Conservation (phyloP, 2,329 filamentous ascomycete genomes). For the Penicillium glabrum region DNA sequence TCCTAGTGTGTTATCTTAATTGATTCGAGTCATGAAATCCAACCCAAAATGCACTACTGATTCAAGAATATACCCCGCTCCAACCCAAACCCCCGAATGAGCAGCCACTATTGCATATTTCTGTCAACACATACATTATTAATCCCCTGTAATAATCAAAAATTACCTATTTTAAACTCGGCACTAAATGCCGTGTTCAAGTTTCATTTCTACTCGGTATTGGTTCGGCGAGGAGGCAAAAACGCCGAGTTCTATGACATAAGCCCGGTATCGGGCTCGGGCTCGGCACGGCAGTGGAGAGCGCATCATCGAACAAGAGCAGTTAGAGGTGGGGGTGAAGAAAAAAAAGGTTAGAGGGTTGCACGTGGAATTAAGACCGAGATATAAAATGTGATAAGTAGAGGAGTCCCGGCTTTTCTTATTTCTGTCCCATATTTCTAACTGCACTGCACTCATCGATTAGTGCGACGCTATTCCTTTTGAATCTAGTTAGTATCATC, state of each 20-base stretch:
- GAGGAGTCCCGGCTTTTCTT: background rate
- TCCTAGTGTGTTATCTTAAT: background rate
- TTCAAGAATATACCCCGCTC: background rate
- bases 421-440: background rate
- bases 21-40: background rate
- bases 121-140: background rate
- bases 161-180: background rate
- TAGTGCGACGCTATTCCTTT: background rate
- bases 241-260: slow-evolving; percentile 14
- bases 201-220: background rate
- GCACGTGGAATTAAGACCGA: slow-evolving; percentile 1
- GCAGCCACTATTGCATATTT: background rate
- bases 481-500: background rate
- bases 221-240: slow-evolving; percentile 6
- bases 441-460: too few relatives aligned
- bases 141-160: too few relatives aligned
- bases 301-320: slow-evolving; percentile 13
- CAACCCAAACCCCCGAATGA: background rate
- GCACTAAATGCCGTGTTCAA: background rate
- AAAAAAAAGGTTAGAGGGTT: slow-evolving; percentile 5
- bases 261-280: slow-evolving; percentile 19
- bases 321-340: slow-evolving; percentile 11
- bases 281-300: slow-evolving; percentile 10
- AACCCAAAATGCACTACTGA: background rate
- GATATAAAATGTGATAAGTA: background rate